A percentile compares a stretch with the other conserved stretches of the same genome.
Evolutionary conservation across 2,329 filamentous ascomycete species (phyloP).

Genomic region (Pseudocercospora eumusae): DNA sequence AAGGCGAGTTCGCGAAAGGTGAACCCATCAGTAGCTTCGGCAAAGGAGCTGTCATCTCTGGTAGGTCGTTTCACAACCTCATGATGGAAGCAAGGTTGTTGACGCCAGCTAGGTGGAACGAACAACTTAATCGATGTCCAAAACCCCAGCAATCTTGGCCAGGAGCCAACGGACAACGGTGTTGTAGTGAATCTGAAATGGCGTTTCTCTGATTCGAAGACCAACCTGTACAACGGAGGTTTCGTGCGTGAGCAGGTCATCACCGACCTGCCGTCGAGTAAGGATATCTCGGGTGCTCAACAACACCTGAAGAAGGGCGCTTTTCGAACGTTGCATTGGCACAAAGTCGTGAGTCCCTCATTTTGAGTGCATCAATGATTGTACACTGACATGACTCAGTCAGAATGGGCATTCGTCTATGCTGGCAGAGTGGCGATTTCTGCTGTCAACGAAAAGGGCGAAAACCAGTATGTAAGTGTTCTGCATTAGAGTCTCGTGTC

Average conservation of each 20-base stretch:
- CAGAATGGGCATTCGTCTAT: slow-evolving; percentile 56
- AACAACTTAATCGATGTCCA: slow-evolving; percentile 62
- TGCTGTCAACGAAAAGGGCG: slow-evolving; percentile 56
- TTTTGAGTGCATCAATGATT: background rate
- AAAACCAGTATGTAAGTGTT: slow-evolving; percentile 43
- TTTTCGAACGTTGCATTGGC: slow-evolving; percentile 66
- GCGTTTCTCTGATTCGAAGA: slow-evolving; percentile 69
- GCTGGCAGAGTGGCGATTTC: slow-evolving; percentile 56
- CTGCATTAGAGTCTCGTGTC: background rate
- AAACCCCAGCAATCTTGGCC: slow-evolving; percentile 65
- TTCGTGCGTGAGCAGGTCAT: slow-evolving; percentile 68
- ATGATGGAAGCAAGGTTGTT: slow-evolving; percentile 10
- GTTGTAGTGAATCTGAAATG: slow-evolving; percentile 65
- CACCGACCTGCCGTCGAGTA: slow-evolving; percentile 65
- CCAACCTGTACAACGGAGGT: slow-evolving; percentile 62
- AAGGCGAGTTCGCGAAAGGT: slow-evolving; percentile 50
- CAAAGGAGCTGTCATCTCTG: slow-evolving; percentile 60
- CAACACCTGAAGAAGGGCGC: slow-evolving; percentile 68
- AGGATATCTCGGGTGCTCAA: slow-evolving; percentile 68
- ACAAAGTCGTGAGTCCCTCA: slow-evolving; percentile 46
- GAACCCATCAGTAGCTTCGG: slow-evolving; percentile 59
- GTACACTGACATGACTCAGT: background rate
- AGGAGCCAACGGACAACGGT: slow-evolving; percentile 63
- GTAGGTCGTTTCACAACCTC: slow-evolving; percentile 42
- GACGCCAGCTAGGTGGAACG: slow-evolving; percentile 57